A percentile compares a stretch with the other conserved stretches of the same genome.
phyloP scores from a whole-genome alignment of 2,329 filamentous ascomycete genomes.

The Pseudocercospora macadamiae region DNA sequence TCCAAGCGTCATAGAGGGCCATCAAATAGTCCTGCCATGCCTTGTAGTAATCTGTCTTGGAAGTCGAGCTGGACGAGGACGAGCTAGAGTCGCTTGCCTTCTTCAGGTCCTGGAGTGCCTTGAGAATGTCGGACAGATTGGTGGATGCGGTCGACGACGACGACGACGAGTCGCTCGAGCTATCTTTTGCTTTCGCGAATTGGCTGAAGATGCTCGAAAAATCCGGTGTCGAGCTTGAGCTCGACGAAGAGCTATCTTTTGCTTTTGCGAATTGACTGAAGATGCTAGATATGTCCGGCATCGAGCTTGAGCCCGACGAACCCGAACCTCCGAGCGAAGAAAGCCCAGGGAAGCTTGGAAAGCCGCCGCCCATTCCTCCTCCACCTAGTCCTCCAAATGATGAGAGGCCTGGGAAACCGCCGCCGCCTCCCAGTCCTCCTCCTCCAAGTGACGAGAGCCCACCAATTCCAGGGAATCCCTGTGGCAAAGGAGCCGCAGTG shows the following conservation, averaged over 20 bases:
- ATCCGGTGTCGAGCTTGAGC: background rate
- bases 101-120: background rate
- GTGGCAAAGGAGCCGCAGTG: background rate
- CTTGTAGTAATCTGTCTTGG: background rate
- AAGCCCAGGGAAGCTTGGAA: no score
- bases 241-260: no score
- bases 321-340: no score
- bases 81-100: constrained; percentile 1
- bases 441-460: background rate
- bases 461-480: background rate
- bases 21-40: background rate
- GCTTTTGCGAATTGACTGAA: no score
- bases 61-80: background rate
- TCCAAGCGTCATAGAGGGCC: background rate
- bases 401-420: no score
- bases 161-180: background rate
- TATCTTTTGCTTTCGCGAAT: background rate
- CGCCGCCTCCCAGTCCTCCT: background rate
- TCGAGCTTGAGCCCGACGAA: no score
- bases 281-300: no score
- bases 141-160: background rate
- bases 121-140: background rate
- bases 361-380: no score
- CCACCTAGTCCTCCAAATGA: no score
- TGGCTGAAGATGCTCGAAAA: background rate